Evolutionary conservation across 1,284 basidiomycete species (phyloP).

Genomic region (Irpex lacteus): DNA sequence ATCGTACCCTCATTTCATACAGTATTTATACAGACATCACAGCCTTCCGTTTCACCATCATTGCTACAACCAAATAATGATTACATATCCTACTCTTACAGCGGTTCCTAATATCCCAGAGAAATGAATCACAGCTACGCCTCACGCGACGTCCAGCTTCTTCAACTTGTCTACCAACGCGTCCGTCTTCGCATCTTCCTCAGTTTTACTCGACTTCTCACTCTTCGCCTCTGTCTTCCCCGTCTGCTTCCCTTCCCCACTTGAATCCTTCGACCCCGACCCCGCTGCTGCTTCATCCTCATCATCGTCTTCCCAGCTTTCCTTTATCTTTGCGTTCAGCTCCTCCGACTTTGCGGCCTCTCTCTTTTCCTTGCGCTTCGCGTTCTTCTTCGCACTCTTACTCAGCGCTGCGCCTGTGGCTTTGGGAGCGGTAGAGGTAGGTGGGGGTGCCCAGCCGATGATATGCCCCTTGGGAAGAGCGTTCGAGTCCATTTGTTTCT

Average conservation of each 20-base stretch:
- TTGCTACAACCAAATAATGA: background rate
- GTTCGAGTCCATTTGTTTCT: conserved; percentile 65
- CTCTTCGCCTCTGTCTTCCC: conserved; percentile 8
- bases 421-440: conserved; percentile 24
- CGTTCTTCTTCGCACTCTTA: conserved; percentile 78
- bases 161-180: conserved; percentile 42
- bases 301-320: conserved; percentile 78
- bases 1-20: background rate
- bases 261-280: conserved; percentile 9
- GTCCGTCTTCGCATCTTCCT: conserved; percentile 22
- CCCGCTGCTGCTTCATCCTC: conserved; percentile 38
- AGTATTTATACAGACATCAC: background rate
- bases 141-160: conserved; percentile 38
- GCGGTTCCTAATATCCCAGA: conserved; percentile 6
- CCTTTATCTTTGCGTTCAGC: conserved; percentile 44
- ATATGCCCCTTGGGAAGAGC: conserved; percentile 73
- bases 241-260: conserved; percentile 12
- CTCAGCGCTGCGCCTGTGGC: conserved; percentile 30
- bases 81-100: background rate
- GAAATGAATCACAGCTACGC: background rate
- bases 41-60: background rate
- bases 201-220: conserved; percentile 14
- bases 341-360: conserved; percentile 45
- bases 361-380: conserved; percentile 69
- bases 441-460: conserved; percentile 73